Evolutionary conservation across 768 basidiomycete species (phyloP).

Genomic region (Rhodocollybia butyracea): DNA sequence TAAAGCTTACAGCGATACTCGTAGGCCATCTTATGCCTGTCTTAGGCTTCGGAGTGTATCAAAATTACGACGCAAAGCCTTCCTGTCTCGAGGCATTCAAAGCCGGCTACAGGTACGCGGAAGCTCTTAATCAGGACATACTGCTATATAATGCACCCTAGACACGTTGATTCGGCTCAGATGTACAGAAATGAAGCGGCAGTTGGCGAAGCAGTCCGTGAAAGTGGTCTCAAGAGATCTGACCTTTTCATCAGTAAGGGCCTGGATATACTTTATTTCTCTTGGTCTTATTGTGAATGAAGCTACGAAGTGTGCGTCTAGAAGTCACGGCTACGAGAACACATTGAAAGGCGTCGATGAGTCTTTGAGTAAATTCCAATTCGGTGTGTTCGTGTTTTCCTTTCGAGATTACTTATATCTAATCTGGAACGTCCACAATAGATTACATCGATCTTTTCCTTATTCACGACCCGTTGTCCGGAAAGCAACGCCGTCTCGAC

Average conservation of each 20-base stretch:
- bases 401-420: conserved; percentile 2
- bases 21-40: conserved; percentile 57
- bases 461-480: conserved; percentile 71
- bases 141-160: neutral
- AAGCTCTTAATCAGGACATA: neutral
- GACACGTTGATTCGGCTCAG: conserved; percentile 75
- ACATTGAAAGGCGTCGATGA: conserved; percentile 56
- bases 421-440: conserved; percentile 24
- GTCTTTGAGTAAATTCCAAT: conserved; percentile 55
- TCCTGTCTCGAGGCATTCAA: conserved; percentile 61
- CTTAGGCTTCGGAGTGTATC: conserved; percentile 70
- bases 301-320: conserved; percentile 67
- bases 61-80: conserved; percentile 53
- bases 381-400: conserved; percentile 40
- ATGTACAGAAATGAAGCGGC: conserved; percentile 62
- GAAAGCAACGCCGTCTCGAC: conserved; percentile 59
- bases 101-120: conserved; percentile 57
- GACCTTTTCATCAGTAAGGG: conserved; percentile 70
- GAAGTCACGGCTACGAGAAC: conserved; percentile 59
- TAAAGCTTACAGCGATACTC: neutral
- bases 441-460: conserved; percentile 74
- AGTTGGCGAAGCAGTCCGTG: conserved; percentile 57
- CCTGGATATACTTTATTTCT: neutral
- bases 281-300: neutral
- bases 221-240: conserved; percentile 51